phyloP scores from a whole-genome alignment of 495 filamentous ascomycete genomes.

The Aspergillus egyptiacus region DNA sequence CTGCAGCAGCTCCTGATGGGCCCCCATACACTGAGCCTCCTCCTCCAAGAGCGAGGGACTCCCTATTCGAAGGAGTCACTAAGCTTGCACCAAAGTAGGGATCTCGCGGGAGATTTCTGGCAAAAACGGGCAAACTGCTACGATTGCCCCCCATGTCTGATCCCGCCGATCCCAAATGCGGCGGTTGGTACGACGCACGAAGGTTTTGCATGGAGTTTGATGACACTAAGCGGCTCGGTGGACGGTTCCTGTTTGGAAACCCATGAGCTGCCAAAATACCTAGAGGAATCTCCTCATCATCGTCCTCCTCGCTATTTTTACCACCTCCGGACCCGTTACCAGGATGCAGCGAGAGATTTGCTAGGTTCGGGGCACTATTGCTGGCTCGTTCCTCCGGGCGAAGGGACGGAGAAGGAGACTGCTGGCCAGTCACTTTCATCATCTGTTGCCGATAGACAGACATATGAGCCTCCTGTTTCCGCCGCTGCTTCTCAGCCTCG shows the following conservation, averaged over 20 bases:
- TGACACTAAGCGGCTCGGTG: slow-evolving; percentile 64
- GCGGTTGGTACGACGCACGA: slow-evolving; percentile 34
- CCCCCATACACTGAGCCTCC: slow-evolving; percentile 53
- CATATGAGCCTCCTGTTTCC: slow-evolving; percentile 87
- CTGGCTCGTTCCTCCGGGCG: slow-evolving; percentile 38
- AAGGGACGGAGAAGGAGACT: slow-evolving; percentile 39
- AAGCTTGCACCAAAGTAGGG: slow-evolving; percentile 83
- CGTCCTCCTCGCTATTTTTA: slow-evolving; percentile 56
- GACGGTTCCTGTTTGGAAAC: slow-evolving; percentile 77
- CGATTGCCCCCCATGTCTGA: slow-evolving; percentile 37
- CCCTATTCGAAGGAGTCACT: slow-evolving; percentile 66
- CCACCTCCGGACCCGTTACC: slow-evolving; percentile 36
- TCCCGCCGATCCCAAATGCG: slow-evolving; percentile 34
- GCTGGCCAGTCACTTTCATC: slow-evolving; percentile 90
- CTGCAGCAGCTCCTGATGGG: slow-evolving; percentile 38
- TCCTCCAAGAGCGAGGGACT: slow-evolving; percentile 64
- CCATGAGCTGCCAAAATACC: slow-evolving; percentile 88
- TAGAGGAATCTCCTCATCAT: slow-evolving; percentile 83
- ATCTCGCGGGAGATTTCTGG: slow-evolving; percentile 77
- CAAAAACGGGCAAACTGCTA: slow-evolving; percentile 70
- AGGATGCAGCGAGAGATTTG: slow-evolving; percentile 27
- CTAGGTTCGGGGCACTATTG: slow-evolving; percentile 42
- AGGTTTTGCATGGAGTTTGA: slow-evolving; percentile 54
- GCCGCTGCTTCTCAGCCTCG: slow-evolving; percentile 66
- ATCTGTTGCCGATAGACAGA: slow-evolving; percentile 89